Evolutionary conservation across 176 grass and related monocot species (phyloP).

Genomic region (Triticum urartu): DNA sequence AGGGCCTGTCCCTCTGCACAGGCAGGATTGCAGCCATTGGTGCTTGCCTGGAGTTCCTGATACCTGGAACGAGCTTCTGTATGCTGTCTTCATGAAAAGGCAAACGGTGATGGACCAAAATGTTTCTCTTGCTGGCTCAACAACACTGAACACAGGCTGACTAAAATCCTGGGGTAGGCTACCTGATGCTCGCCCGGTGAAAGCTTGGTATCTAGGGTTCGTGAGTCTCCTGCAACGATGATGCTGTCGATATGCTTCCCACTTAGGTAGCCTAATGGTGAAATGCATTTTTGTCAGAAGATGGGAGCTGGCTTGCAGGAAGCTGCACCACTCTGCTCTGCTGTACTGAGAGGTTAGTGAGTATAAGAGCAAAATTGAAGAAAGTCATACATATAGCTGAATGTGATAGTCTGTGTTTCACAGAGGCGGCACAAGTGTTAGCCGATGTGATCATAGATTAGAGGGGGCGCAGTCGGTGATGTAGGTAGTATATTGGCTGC

Average conservation of each 20-base stretch:
- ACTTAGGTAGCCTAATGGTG: neutral
- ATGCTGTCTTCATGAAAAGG: slow-evolving; percentile 58
- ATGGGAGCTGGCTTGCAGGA: slow-evolving; percentile 24
- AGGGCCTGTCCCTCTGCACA: slow-evolving; percentile 52
- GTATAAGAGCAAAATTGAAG: neutral
- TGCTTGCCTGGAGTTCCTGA: slow-evolving; percentile 94
- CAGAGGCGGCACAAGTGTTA: neutral
- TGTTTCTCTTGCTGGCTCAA: neutral
- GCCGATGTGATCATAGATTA: neutral
- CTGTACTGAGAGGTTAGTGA: slow-evolving; percentile 6
- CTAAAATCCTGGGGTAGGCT: neutral
- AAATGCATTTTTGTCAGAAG: slow-evolving; percentile 23
- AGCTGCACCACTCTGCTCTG: slow-evolving; percentile 20
- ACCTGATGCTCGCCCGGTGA: neutral
- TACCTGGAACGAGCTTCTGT: slow-evolving; percentile 90
- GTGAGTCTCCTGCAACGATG: neutral
- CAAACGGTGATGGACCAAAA: slow-evolving; percentile 24
- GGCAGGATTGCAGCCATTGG: slow-evolving; percentile 97
- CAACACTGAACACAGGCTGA: slow-evolving; percentile 21
- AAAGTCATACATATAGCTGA: neutral
- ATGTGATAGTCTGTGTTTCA: slow-evolving; percentile 13
- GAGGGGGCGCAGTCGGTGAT: neutral
- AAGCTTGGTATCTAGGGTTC: neutral
- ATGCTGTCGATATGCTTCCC: neutral
- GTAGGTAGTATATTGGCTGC: slow-evolving; percentile 18